Evolutionary conservation across 305 asterid genomes (phyloP).

Genomic region (Euphrasia arctica): DNA sequence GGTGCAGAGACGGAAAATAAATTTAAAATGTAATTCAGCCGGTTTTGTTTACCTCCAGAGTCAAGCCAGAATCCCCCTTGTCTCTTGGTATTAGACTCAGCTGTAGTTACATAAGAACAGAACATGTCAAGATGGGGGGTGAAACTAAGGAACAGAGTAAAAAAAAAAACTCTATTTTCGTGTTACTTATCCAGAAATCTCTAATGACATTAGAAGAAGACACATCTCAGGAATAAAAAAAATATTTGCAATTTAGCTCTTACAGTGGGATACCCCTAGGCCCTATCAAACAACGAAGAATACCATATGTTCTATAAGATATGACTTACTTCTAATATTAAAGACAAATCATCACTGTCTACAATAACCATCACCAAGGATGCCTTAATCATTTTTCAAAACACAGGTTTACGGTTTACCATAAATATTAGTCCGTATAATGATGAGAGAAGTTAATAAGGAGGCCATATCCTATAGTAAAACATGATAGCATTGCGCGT

Average conservation of each 20-base stretch:
- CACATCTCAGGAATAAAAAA: neutral
- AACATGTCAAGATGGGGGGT: conserved; percentile 7
- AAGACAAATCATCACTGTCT: neutral
- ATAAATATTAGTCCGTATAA: neutral
- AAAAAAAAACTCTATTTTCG: neutral
- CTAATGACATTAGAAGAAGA: neutral
- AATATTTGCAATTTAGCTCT: neutral
- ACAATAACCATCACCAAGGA: neutral
- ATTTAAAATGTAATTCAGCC: conserved; percentile 9
- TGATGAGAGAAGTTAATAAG: conserved; percentile 1
- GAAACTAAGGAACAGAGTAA: neutral
- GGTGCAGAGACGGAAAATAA: conserved; percentile 9
- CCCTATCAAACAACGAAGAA: neutral
- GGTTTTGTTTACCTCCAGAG: conserved; percentile 37
- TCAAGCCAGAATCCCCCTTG: conserved; percentile 34
- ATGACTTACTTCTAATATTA: neutral
- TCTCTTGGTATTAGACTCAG: conserved; percentile 35
- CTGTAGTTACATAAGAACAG: conserved; percentile 32
- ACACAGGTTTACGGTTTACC: neutral
- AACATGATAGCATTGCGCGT: conserved; percentile 8
- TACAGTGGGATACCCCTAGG: neutral
- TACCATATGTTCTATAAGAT: neutral
- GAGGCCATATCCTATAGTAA: neutral
- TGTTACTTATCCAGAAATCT: neutral
- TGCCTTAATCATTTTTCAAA: neutral